Evolutionary conservation across 441 rosid species (phyloP), one percentile per base, ranked within the genome.

Genomic region (Eruca vesicaria): DNA sequence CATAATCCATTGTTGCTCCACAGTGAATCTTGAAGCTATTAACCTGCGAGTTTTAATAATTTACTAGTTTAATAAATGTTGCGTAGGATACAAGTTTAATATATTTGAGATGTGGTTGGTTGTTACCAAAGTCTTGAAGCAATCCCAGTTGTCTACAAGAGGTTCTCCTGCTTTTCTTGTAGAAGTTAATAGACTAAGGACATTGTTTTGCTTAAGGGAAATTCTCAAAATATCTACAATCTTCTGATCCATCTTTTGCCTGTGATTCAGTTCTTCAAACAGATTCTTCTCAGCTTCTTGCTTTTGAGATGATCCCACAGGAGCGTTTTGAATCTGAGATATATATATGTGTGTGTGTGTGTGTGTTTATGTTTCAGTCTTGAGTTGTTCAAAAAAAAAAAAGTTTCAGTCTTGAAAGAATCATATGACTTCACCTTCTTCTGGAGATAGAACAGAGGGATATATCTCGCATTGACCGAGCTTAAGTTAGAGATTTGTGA

Each of bases 81-180:
- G 48, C 29, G 36, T 41, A 1, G 14, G 20, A 2, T 3, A 68
- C 59, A 78, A 62, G 73, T 67, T 66, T 60, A 18, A 60, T n/a
- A 52, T 14, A 14, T 19, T 48, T 31, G 14, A 43, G 28, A 20
- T 10, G 8, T 18, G 18, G 32, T 26, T 18, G 18, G 32, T 26
- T 29, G 18, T 58, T 82, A 88, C 97, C 71, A 90, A 73, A 72
- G 73, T 75, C 77, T 77, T 86, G 50, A 88, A 81, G 85, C 97
- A 87, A 64, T 84, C 82, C 96, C 97, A 90, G 21, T 92, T 91
- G 32, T 87, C 86, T 3, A 87, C 97, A 60, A 92, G 86, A 62
- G 94, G 86, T 10, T 86, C 72, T 28, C 90, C 85, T 3, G 82
- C 57, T 48, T 85, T 77, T 78, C 89, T 83, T 55, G 83, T 79